phyloP scores from a whole-genome alignment of 805 yeast genomes.

The Hagleromyces aurorensis region DNA sequence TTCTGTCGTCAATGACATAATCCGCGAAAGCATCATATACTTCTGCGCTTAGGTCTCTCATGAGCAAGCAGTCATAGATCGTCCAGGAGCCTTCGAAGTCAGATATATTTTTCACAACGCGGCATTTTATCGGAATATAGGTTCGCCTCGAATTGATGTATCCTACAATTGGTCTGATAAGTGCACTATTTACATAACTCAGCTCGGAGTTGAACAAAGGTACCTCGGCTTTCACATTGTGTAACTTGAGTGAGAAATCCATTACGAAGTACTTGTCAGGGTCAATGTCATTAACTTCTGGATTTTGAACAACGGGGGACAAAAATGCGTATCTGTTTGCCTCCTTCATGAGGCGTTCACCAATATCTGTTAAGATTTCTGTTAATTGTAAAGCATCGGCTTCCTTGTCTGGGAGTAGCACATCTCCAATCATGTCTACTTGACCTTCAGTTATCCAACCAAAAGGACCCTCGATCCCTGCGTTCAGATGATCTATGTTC shows the following conservation, averaged over 20 bases:
- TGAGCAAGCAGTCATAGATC: slow-evolving; percentile 76
- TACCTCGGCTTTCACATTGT: slow-evolving; percentile 80
- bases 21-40: slow-evolving; percentile 86
- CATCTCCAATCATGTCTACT: slow-evolving; percentile 90
- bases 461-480: slow-evolving; percentile 88
- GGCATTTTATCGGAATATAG: slow-evolving; percentile 77
- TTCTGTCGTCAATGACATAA: slow-evolving; percentile 83
- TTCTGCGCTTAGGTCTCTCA: slow-evolving; percentile 85
- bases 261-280: slow-evolving; percentile 55
- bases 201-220: slow-evolving; percentile 84
- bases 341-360: slow-evolving; percentile 41
- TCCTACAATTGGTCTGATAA: slow-evolving; percentile 90
- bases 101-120: slow-evolving; percentile 63
- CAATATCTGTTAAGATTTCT: slow-evolving; percentile 45
- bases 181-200: slow-evolving; percentile 85
- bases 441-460: slow-evolving; percentile 94
- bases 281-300: slow-evolving; percentile 18
- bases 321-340: slow-evolving; percentile 33
- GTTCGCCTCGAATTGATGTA: slow-evolving; percentile 88
- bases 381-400: slow-evolving; percentile 37
- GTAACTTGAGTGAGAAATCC: slow-evolving; percentile 71
- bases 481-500: slow-evolving; percentile 79
- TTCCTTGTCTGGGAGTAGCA: slow-evolving; percentile 65
- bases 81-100: slow-evolving; percentile 98
- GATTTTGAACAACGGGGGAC: slow-evolving; percentile 24